Evolutionary conservation across 148 eudicot species (phyloP), one percentile per base, ranked within the genome.

Genomic region (Silene conica): DNA sequence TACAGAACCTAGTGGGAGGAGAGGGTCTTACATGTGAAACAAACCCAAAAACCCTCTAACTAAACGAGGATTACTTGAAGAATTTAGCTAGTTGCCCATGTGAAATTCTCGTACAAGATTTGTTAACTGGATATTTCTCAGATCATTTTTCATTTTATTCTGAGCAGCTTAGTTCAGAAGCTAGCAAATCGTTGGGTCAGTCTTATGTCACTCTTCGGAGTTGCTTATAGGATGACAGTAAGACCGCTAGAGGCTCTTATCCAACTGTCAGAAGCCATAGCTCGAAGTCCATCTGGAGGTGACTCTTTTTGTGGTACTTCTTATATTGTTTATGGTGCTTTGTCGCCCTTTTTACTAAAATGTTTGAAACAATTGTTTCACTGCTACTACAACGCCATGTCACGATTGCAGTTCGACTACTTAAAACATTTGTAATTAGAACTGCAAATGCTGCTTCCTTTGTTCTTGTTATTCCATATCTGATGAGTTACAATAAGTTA

Each of bases 141-240:
- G 16, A 18, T 19, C 59, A 7, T 25, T 66, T 5, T 38, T 70
- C 38, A 41, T 56, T 63, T 73, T 2, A 26, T 48, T 45, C 3
- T 14, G 67, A 83, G 83, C 92, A 95, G 99, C 84, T 92, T 72
- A 86, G 69, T 65, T 71, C 85, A 54, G 96, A 92, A 73, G 99
- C 99, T 65, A 85, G 89, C 79, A 84, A 90, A 78, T 28, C 90
- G 77, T 83, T 95, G 73, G 99, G 90, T 62, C 92, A 92, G 41
- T 95, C 99, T 13, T 95, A 95, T 76, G 99, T 95, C 75, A 43
- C 84, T 73, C 89, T 95, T 55, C 90, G 97, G 90, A 83, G 97
- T 92, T 82, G 99, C 99, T 70, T 95, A 92, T 82, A 89, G 99
- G 64, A 95, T 95, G 99, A 95, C 99, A 13, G 97, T 95, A 45